phyloP scores from a whole-genome alignment of 495 filamentous ascomycete genomes.

The Margaritispora aquatica region DNA sequence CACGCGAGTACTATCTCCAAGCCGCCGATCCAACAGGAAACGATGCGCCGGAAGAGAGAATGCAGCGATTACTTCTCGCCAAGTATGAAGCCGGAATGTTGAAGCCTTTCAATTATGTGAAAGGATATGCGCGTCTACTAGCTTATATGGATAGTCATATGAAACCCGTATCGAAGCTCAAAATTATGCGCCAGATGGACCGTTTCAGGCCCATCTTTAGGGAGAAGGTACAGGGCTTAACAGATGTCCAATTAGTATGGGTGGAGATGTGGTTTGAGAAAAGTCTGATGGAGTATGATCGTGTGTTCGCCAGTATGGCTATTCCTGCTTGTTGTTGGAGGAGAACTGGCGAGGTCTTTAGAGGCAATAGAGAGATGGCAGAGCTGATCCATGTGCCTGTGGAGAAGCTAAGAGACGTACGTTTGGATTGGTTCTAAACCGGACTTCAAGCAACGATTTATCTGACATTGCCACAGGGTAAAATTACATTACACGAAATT shows the following conservation, averaged over 20 bases:
- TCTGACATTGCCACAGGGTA: constrained; percentile 56
- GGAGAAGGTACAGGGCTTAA: constrained; percentile 85
- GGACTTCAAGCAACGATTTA: too few species aligned
- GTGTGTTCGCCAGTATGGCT: constrained; percentile 98
- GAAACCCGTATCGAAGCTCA: constrained; percentile 68
- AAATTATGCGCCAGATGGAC: constrained; percentile 85
- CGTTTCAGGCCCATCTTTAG: constrained; percentile 93
- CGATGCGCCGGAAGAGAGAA: constrained; percentile 85
- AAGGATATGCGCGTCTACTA: constrained; percentile 84
- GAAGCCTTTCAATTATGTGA: constrained; percentile 96
- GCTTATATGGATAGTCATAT: constrained; percentile 88
- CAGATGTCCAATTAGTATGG: constrained; percentile 84
- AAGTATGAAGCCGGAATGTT: constrained; percentile 93
- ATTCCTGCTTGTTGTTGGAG: constrained; percentile 98
- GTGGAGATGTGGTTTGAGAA: constrained; percentile 99
- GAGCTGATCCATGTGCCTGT: constrained; percentile 92
- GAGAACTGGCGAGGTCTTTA: constrained; percentile 93
- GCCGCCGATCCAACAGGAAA: constrained; percentile 92
- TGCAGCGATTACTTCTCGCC: constrained; percentile 89
- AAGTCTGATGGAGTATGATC: constrained; percentile 92
- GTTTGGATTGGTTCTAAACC: constrained; percentile 25
- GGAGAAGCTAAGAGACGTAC: constrained; percentile 83
- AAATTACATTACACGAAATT: constrained; percentile 92
- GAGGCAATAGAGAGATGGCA: constrained; percentile 98
- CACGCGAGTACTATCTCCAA: constrained; percentile 92